Conservation (phyloP, 495 filamentous ascomycete species). For the Beverwykella pulmonaria region DNA sequence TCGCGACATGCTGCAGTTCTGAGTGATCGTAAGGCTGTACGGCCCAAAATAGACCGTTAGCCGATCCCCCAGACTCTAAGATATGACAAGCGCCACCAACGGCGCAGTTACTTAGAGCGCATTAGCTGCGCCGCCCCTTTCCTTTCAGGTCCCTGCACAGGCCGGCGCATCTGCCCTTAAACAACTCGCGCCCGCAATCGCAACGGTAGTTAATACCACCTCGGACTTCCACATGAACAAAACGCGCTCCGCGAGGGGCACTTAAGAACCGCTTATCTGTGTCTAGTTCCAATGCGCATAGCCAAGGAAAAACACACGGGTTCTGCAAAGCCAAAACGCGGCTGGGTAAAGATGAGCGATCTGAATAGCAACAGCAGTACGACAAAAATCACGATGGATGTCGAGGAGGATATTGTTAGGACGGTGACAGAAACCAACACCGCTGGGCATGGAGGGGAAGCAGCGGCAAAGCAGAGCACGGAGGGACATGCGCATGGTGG, state of each 20-base stretch:
- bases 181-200: neutral
- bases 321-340: neutral
- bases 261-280: neutral
- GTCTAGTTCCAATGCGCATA: neutral
- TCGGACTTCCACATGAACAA: neutral
- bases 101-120: neutral
- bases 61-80: neutral
- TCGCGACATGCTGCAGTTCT: neutral
- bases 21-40: neutral
- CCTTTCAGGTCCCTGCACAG: neutral
- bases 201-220: neutral
- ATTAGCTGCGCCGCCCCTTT: neutral
- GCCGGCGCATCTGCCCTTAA: neutral
- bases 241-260: neutral
- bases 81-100: neutral
- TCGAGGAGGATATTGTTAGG: constrained; percentile 1
- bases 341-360: constrained; percentile 9
- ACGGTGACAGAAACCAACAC: neutral
- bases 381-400: neutral
- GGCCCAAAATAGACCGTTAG: neutral
- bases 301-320: neutral
- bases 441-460: neutral
- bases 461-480: neutral
- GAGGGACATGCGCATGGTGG: neutral
- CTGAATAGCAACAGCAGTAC: neutral